A percentile compares a stretch with the other conserved stretches of the same genome.
phyloP scores from a whole-genome alignment of 2,329 filamentous ascomycete genomes.

The Teratosphaeria epicoccoides region DNA sequence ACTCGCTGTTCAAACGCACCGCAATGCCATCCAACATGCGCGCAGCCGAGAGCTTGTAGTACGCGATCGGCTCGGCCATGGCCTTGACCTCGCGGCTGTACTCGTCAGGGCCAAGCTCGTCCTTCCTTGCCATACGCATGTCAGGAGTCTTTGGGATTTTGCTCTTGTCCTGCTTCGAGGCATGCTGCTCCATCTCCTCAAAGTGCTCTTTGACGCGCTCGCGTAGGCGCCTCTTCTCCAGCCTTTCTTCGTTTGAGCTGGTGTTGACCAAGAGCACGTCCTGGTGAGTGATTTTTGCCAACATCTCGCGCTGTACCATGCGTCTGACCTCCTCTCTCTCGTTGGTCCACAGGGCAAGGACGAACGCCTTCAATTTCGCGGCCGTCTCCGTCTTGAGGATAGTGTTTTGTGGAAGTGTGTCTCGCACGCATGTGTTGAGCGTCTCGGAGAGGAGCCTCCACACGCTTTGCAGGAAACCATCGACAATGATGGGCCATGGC shows the following conservation, averaged over 20 bases:
- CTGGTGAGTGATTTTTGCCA: conserved; percentile 26
- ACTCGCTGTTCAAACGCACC: conserved; percentile 12
- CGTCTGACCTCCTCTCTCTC: too few relatives aligned
- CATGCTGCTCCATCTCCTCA: too few relatives aligned
- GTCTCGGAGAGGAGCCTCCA: too few relatives aligned
- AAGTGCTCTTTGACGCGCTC: conserved; percentile 21
- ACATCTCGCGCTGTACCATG: neutral
- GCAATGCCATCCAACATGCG: conserved; percentile 50
- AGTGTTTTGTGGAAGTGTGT: conserved; percentile 27
- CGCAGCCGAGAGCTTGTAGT: conserved; percentile 56
- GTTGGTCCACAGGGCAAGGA: conserved; percentile 22
- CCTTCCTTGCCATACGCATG: conserved; percentile 4
- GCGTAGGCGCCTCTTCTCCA: conserved; percentile 20
- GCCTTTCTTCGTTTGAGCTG: conserved; percentile 10
- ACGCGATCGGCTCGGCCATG: conserved; percentile 53
- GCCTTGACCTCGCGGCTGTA: conserved; percentile 52
- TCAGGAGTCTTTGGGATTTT: conserved; percentile 2
- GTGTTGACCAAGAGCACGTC: conserved; percentile 17
- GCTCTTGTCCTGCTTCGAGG: conserved; percentile 11
- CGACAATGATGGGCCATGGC: neutral
- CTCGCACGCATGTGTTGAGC: conserved; percentile 16
- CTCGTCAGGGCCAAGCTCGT: conserved; percentile 45
- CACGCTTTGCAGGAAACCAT: neutral
- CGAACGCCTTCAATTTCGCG: conserved; percentile 22
- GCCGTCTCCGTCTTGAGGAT: conserved; percentile 19